These are phyloP conservation scores for Sporothrix pseudoabietina DNA, from an alignment of 2,329 filamentous ascomycete species.

Conservation along the genomic window DNA sequence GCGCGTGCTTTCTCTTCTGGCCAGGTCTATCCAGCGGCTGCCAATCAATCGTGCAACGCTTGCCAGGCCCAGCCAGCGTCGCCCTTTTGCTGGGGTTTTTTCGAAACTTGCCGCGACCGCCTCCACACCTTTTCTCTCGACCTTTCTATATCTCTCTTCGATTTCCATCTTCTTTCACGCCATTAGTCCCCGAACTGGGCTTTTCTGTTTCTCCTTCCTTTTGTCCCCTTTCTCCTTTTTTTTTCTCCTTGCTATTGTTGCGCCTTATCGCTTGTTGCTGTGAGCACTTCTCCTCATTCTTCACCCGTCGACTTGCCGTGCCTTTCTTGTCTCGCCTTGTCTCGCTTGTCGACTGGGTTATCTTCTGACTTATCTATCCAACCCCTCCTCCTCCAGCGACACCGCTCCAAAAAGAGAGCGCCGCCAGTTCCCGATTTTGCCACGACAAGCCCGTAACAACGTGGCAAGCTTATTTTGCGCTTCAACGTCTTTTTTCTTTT, in stretches of 20 bases:
- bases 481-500: neutral
- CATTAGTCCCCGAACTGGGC: neutral
- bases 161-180: neutral
- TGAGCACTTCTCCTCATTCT: neutral
- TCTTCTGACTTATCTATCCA: slow-evolving; percentile 11
- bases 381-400: slow-evolving; percentile 24
- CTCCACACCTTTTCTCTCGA: neutral
- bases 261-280: neutral
- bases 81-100: neutral
- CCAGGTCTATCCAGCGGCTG: neutral
- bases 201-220: slow-evolving; percentile 5
- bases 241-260: neutral
- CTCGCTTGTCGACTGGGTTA: slow-evolving; percentile 1
- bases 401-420: slow-evolving; percentile 17
- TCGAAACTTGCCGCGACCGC: neutral
- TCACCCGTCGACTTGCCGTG: neutral
- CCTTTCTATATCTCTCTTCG: neutral
- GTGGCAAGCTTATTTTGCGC: neutral
- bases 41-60: slow-evolving; percentile 19
- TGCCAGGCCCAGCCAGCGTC: neutral
- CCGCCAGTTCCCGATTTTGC: neutral
- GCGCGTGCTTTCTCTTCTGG: neutral
- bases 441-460: slow-evolving; percentile 8
- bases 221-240: neutral
- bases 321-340: slow-evolving; percentile 1